Percentiles rank a stretch among this genome's conserved stretches.
Evolutionary conservation across 257 asterid genomes (phyloP).

Genomic region (Solanum sejunctum): DNA sequence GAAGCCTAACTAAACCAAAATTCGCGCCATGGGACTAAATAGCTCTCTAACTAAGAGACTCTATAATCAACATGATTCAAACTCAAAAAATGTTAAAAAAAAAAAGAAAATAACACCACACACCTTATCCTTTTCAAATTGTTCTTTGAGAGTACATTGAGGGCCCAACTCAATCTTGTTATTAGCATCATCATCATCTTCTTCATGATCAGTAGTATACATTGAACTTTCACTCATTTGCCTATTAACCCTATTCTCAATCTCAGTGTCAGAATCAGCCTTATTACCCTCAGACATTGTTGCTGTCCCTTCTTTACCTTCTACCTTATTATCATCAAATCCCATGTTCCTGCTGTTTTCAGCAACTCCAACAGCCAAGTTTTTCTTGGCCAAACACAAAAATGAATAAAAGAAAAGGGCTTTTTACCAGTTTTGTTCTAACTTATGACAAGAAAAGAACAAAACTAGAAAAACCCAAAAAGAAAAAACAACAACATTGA

Average conservation of each 20-base stretch:
- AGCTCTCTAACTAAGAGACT: background rate
- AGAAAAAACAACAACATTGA: background rate
- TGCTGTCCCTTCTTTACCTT: conserved; percentile 15
- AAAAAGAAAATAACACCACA: background rate
- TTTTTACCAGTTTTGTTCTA: background rate
- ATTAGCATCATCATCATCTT: conserved; percentile 68
- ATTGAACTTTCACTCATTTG: conserved; percentile 64
- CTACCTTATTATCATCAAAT: conserved; percentile 44
- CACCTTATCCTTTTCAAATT: conserved; percentile 88
- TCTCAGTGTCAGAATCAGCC: background rate
- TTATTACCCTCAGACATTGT: conserved; percentile 9
- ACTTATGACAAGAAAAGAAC: background rate
- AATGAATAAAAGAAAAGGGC: background rate
- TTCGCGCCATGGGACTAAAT: background rate
- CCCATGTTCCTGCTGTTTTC: conserved; percentile 68
- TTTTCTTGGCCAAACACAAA: background rate
- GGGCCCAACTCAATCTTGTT: conserved; percentile 77
- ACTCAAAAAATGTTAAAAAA: background rate
- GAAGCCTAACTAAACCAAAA: background rate
- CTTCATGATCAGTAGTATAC: conserved; percentile 60
- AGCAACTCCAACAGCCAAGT: conserved; percentile 57
- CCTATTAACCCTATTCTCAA: conserved; percentile 18
- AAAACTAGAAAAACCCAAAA: background rate
- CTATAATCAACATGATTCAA: background rate
- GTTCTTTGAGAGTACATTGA: conserved; percentile 78